Evolutionary conservation across 2,329 filamentous ascomycete species (phyloP).

Genomic region (Fusarium tupiense): DNA sequence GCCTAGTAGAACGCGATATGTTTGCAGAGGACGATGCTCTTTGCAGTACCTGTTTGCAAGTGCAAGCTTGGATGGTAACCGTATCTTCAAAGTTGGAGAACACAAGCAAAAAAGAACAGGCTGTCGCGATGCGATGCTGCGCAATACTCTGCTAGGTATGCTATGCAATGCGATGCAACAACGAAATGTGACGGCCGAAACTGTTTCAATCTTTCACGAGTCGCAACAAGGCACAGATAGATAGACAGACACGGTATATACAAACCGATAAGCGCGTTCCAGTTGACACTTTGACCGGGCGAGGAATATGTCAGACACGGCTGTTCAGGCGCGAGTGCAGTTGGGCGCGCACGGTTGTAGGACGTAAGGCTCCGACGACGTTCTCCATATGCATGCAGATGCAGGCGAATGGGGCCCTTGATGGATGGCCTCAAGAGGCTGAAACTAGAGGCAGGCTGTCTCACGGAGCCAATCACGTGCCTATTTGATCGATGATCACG

Average conservation of each 20-base stretch:
- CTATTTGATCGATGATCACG: neutral
- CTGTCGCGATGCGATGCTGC: conserved; percentile 3
- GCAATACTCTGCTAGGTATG: conserved; percentile 9
- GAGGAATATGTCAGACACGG: conserved; percentile 29
- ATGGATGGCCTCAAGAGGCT: conserved; percentile 39
- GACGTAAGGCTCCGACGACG: conserved; percentile 41
- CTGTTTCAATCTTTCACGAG: conserved; percentile 35
- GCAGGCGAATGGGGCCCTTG: conserved; percentile 37
- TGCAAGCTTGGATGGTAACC: conserved; percentile 9
- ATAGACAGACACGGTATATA: conserved; percentile 38
- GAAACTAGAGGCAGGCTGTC: conserved; percentile 31
- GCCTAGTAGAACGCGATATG: conserved; percentile 25
- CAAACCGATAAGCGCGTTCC: conserved; percentile 35
- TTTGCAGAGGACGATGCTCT: conserved; percentile 15
- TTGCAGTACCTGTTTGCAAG: conserved; percentile 12
- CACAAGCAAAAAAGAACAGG: conserved; percentile 8
- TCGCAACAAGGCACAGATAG: conserved; percentile 38
- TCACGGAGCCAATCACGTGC: conserved; percentile 31
- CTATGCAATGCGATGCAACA: conserved; percentile 25
- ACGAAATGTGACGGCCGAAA: conserved; percentile 33
- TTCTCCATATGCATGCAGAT: conserved; percentile 34
- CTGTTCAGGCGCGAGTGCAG: conserved; percentile 38
- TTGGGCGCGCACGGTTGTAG: conserved; percentile 42
- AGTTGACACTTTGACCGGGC: conserved; percentile 31
- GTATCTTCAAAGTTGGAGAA: conserved; percentile 7